Evolutionary conservation across 345 rosid species (phyloP), one percentile per base, ranked within the genome.

Genomic region (Hypericum androsaemum): DNA sequence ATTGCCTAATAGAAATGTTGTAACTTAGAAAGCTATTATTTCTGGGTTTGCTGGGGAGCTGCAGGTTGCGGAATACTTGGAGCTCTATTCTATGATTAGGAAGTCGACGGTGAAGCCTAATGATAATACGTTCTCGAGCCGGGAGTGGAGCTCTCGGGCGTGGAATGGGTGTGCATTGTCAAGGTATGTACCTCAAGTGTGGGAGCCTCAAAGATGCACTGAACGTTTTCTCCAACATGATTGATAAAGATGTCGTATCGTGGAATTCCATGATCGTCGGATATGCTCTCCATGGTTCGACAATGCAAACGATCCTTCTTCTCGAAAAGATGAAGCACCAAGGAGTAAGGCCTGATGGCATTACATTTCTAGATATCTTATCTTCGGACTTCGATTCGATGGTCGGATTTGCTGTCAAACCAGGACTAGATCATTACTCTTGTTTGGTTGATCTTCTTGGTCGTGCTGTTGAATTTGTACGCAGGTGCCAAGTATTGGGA

Each of bases 191-290:
- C 64, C 80, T 80, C 47, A 88, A 92, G 63, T 76, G 88, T 49
- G 98, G 95, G 3, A 74, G 62, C 43, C 51, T 80, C 53, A 77
- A 74, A 1, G 84, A 77, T 37, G 88, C 89, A 4, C 35, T 67
- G 0, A 41, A 40, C 57, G 51, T 88, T 37, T 90, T 84, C 53
- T 62, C 73, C 9, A 61, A 43, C 51, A 73, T 71, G 64, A 6
- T 7, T 6, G 49, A n/a, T 10, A 81, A 63, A 70, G 96, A 90
- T 53, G 67, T 71, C 0, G 81, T 90, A 38, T 84, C 96, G 0
- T 90, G 98, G 98, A 90, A 90, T 70, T 87, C 96, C 0, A 88
- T 90, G 94, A 84, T 90, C 45, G 83, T 80, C 36, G 98, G 96
- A n/a, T 81, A 74, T 63, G 88, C 94, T 6, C 96, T 79, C 63